phyloP scores from a whole-genome alignment of 176 grass and related monocot genomes.

The Carex kokanica region DNA sequence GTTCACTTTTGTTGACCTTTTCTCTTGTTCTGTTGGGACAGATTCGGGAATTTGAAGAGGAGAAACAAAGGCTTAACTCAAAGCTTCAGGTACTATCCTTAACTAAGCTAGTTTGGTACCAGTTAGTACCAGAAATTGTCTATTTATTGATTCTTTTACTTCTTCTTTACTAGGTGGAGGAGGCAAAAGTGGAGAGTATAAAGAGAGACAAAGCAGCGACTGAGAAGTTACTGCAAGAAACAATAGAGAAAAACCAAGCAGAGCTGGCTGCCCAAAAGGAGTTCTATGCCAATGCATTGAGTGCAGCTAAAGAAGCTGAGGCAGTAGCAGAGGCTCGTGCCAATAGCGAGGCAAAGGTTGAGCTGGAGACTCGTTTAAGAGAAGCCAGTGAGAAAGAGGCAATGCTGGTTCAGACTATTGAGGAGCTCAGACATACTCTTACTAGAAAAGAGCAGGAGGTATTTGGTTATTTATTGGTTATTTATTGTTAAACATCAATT shows the following conservation, averaged over 20 bases:
- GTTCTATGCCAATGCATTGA: slow-evolving; percentile 95
- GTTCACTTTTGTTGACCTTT: slow-evolving; percentile 5
- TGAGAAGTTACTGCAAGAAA: slow-evolving; percentile 97
- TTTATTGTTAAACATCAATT: neutral
- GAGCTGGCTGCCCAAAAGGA: slow-evolving; percentile 95
- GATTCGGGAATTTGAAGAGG: slow-evolving; percentile 97
- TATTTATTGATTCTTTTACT: slow-evolving; percentile 30
- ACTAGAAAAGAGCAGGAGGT: slow-evolving; percentile 99
- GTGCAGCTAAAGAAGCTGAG: slow-evolving; percentile 95
- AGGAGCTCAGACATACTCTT: slow-evolving; percentile 88
- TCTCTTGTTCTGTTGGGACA: slow-evolving; percentile 48
- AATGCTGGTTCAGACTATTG: slow-evolving; percentile 90
- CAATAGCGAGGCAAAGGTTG: slow-evolving; percentile 84
- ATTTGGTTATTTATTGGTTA: neutral
- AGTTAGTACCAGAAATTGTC: neutral
- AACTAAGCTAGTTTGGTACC: neutral
- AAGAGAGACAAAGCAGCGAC: slow-evolving; percentile 91
- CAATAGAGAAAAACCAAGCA: slow-evolving; percentile 95
- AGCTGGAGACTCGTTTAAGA: slow-evolving; percentile 82
- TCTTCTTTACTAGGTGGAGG: slow-evolving; percentile 69
- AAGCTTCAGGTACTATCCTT: slow-evolving; percentile 69
- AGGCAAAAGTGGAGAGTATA: slow-evolving; percentile 95
- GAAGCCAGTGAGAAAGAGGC: slow-evolving; percentile 86
- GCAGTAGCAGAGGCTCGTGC: slow-evolving; percentile 87
- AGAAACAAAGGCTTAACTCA: slow-evolving; percentile 92